Conservation (phyloP, 371 early-diverging fungal species). For the Rhizomucor pusillus region DNA sequence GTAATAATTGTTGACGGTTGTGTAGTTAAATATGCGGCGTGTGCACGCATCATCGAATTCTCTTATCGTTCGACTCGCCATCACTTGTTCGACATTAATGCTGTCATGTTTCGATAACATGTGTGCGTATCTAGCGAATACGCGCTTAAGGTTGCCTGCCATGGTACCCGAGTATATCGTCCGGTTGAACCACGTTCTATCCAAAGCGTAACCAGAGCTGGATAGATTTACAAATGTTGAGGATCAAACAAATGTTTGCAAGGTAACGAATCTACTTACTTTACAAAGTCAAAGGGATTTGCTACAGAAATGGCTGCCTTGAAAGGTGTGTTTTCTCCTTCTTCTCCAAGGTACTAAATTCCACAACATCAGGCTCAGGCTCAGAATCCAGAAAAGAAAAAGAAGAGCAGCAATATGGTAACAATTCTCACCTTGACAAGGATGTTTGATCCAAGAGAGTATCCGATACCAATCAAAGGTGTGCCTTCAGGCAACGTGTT, state of each 20-base stretch:
- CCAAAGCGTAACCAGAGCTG: constrained; percentile 24
- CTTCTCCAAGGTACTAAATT: constrained; percentile 81
- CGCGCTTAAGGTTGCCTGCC: constrained; percentile 65
- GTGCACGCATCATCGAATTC: constrained; percentile 79
- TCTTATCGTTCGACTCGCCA: constrained; percentile 51
- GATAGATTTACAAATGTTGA: too few species aligned
- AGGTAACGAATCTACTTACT: constrained; percentile 32
- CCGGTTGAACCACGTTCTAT: constrained; percentile 39
- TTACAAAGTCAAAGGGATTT: constrained; percentile 81
- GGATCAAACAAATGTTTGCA: background rate
- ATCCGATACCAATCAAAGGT: constrained; percentile 79
- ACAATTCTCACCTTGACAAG: constrained; percentile 67
- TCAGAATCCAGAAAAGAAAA: background rate
- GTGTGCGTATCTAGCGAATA: constrained; percentile 49
- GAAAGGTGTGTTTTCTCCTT: constrained; percentile 73
- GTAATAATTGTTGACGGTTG: constrained; percentile 85
- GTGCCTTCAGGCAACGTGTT: constrained; percentile 54
- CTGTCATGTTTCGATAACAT: constrained; percentile 48
- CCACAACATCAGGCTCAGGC: too few species aligned
- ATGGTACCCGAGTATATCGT: constrained; percentile 68
- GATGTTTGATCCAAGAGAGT: constrained; percentile 89
- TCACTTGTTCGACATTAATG: constrained; percentile 57
- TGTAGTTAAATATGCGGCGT: constrained; percentile 66
- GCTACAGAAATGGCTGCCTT: constrained; percentile 76
- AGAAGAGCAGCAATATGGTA: background rate